Base-by-base conservation (phyloP, 208 protist species). In the Endotrypanum monterogeii region DNA sequence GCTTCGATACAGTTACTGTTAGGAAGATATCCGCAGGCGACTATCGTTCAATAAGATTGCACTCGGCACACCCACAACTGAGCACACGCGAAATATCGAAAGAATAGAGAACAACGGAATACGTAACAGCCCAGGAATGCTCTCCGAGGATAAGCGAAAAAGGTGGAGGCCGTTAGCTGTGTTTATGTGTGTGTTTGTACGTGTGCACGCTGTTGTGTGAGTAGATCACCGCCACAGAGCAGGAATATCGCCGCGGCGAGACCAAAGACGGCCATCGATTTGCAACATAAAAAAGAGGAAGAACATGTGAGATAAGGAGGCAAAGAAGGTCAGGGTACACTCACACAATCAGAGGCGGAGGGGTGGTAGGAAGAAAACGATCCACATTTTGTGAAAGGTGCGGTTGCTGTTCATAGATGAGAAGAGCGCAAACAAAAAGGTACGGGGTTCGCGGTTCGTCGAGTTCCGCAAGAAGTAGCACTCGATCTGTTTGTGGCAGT, bases 121-220 rank as follows among this genome's bases (percentile, higher is more conserved):
- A 30, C 8, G 11, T 65, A 16, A 20, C 58, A 46, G 25, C 37
- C 1, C 30, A 41, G 3, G 28, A 4, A 32, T 41, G 12, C 35
- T 61, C 56, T 30, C 14, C 56, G 35, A 39, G 57, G 32, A 32
- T 1, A 28, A n/a, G 11, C 5, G 57, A 18, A 1, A 39, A 20
- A 39, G 32, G 57, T 18, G 30, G 18, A 62, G 57, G 32, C 23
- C 16, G 32, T 62, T 32, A 6, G 2, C 32, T 62, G 35, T 52
- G 56, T 74, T n/a, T 72, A 35, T 20, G 14, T 11, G 30, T 68
- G 57, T 67, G 14, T 60, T 32, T 46, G 9, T 46, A 9, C n/a
- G n/a, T n/a, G n/a, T n/a, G n/a, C n/a, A n/a, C n/a, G n/a, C n/a
- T n/a, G n/a, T n/a, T n/a, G n/a, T n/a, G n/a, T n/a, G n/a, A n/a